A percentile compares a stretch with the other conserved stretches of the same genome.
These are phyloP conservation scores for Podospora tetraspora DNA, from an alignment of 495 filamentous ascomycete species.

Conservation along the genomic window DNA sequence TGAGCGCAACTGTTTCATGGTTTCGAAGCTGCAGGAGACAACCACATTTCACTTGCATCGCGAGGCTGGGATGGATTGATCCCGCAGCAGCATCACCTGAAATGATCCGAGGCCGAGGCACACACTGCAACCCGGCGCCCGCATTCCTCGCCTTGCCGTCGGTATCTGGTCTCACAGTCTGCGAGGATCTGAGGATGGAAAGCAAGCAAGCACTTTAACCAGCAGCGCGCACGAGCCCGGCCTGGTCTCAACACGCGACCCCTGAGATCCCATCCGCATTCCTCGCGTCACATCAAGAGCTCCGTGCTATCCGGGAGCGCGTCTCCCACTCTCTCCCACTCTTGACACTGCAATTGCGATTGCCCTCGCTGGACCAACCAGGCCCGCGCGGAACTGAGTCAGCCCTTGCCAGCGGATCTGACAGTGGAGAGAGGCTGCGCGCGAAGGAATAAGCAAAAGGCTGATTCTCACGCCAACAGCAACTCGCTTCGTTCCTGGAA, in stretches of 20 bases:
- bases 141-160: neutral
- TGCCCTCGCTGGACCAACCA: neutral
- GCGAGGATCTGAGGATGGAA: neutral
- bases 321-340: neutral
- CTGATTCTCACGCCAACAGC: neutral
- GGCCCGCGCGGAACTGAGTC: neutral
- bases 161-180: too few species aligned
- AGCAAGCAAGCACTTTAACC: neutral
- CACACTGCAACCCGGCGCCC: neutral
- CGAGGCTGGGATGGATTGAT: neutral
- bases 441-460: neutral
- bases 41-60: neutral
- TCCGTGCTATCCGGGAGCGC: constrained; percentile 3
- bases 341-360: neutral
- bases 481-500: neutral
- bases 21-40: neutral
- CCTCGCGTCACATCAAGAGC: neutral
- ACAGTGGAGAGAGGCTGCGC: neutral
- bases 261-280: neutral
- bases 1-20: neutral
- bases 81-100: neutral
- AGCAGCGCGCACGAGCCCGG: neutral
- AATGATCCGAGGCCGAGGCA: neutral
- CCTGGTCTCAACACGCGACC: neutral
- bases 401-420: neutral